Evolutionary conservation across 2,329 filamentous ascomycete genomes (phyloP).

Genomic region (Fusarium tuaranense): DNA sequence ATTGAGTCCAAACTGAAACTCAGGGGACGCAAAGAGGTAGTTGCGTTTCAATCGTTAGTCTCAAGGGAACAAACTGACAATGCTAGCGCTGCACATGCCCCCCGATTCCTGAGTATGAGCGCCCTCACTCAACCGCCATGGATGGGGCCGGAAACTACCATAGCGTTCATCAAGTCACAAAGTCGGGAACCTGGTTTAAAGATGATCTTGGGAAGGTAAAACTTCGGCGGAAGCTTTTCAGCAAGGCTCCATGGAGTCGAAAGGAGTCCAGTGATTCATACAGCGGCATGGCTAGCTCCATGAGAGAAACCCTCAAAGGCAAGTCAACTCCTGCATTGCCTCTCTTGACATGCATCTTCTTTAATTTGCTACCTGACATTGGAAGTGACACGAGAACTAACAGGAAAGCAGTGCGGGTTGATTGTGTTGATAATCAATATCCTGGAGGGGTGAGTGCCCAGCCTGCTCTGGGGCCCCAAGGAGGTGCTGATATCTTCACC

Average conservation of each 20-base stretch:
- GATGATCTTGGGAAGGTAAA: slow-evolving; percentile 46
- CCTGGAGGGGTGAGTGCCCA: slow-evolving; percentile 49
- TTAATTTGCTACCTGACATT: slow-evolving; percentile 9
- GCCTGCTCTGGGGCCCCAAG: background rate
- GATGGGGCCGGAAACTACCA: slow-evolving; percentile 29
- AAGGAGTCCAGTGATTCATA: slow-evolving; percentile 54
- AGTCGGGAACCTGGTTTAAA: slow-evolving; percentile 46
- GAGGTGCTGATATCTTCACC: slow-evolving; percentile 20
- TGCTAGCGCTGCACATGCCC: slow-evolving; percentile 9
- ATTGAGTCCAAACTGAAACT: slow-evolving; percentile 39
- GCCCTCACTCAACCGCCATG: slow-evolving; percentile 3
- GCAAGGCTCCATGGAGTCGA: slow-evolving; percentile 55
- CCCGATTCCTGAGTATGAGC: slow-evolving; percentile 34
- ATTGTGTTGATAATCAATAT: slow-evolving; percentile 41
- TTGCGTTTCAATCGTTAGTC: too few relatives aligned
- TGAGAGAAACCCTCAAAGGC: slow-evolving; percentile 54
- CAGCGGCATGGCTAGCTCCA: slow-evolving; percentile 56
- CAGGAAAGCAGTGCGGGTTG: slow-evolving; percentile 11
- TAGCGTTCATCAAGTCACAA: slow-evolving; percentile 35
- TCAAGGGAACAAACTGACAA: slow-evolving; percentile 7
- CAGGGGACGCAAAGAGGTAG: slow-evolving; percentile 29
- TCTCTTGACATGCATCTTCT: background rate
- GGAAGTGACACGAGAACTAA: slow-evolving; percentile 9
- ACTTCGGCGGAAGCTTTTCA: slow-evolving; percentile 53
- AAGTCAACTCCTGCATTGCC: slow-evolving; percentile 50